Evolutionary conservation across 2,329 filamentous ascomycete species (phyloP), one percentile per base, ranked within the genome.

Genomic region (Cercospora sp.): DNA sequence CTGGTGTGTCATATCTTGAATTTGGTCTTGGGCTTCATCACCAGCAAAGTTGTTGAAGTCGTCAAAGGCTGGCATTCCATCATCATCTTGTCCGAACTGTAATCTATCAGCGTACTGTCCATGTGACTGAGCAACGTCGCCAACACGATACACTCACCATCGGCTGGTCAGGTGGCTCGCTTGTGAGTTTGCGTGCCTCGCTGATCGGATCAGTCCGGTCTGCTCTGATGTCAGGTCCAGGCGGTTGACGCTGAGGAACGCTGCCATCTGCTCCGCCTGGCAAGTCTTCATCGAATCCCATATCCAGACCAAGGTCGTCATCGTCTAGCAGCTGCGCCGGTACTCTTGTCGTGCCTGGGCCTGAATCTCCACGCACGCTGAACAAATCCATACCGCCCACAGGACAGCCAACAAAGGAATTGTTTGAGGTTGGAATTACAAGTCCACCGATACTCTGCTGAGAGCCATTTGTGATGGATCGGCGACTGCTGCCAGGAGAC

Each of bases 261-360:
- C 71, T 69, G 12, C 63, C 70, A 45, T 26, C 53, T 13, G 30
- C 53, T 5, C 23, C 31, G 62, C 31, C 48, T 57, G 51, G 62
- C 31, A 75, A 66, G 10, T 63, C 60, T 20, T 90, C 78, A 70
- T 89, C 88, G 70, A 90, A 85, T 42, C 83, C 84, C 72, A 91
- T 88, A 63, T 73, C 75, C 10, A 77, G 71, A 26, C 67, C 71
- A 28, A 69, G 65, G 40, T 72, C 72, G 61, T 73, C 73, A 18
- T 75, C 70, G n/a, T 71, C 73, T 5, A 74, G 70, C 16, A 73
- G 60, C 65, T 69, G 67, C 48, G 66, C 45, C 13, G 61, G 60
- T 7, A 61, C 36, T 60, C 60, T 61, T 42, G 53, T 62, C 10
- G 59, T 63, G 9, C 73, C 82, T n/a, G 76, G 77, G 23, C 76